Base-by-base conservation (phyloP, 768 basidiomycete genomes). In the Suillus subluteus region DNA sequence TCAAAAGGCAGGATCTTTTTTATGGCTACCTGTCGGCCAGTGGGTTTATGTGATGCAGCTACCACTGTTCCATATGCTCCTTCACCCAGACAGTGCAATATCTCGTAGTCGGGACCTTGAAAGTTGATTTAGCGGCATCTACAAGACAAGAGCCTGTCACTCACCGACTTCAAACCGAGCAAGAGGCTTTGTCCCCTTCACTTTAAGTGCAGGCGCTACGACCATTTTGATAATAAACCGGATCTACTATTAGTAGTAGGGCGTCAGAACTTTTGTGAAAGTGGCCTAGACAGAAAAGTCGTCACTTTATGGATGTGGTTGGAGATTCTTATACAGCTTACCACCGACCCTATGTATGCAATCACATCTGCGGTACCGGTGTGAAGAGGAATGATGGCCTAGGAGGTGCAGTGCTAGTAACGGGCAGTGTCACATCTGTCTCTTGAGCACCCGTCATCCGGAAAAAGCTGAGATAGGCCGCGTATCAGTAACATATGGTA, bases 1-100 rank as follows among this genome's bases (percentile, higher is more conserved):
- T 97, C 96, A 78, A 98, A 97, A 11, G 95, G 96, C 50, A 92
- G 88, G 73, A 98, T 91, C 80, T 94, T 95, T 86, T 97, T 98
- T 81, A 97, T 96, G 52, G 96, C 96, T 18, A 98, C 95, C 76
- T 94, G 88, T 67, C 88, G 88, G 40, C 90, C 88, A 9, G 89
- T 87, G 6, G 92, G 91, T 71, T 87, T 87, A 80, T 98, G 95
- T 44, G 91, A 80, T 41, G 96, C 96, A 64, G 95, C 92, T 65
- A 87, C 92, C 61, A 98, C 95, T 26, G 91, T 94, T 38, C 95
- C 96, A 74, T 96, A 95, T 58, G 94, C 93, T 64, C 95, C 92
- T 80, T 94, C 92, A 56, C 91, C 92, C 65, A 95, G 88, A 64
- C 86, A 82, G 74, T 91, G 86, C 73, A 92, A 80, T 67, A 93